These are phyloP conservation scores for Yamadazyma laniorum DNA, from an alignment of 805 yeast species.

Conservation along the genomic window DNA sequence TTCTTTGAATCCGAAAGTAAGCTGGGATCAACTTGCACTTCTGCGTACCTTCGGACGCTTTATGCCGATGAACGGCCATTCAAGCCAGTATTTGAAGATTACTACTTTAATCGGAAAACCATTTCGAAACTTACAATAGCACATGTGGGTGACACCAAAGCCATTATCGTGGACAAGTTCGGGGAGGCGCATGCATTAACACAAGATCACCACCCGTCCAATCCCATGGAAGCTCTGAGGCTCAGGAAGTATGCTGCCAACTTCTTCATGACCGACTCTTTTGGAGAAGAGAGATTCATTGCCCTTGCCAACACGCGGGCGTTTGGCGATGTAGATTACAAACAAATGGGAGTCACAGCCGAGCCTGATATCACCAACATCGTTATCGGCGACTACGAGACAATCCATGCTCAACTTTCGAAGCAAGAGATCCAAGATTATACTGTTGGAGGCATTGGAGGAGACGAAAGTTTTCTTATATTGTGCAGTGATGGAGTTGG, in stretches of 20 bases:
- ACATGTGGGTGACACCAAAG: conserved; percentile 91
- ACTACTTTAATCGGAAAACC: conserved; percentile 65
- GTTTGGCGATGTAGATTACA: conserved; percentile 84
- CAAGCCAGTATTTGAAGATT: conserved; percentile 33
- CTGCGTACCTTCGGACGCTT: conserved; percentile 55
- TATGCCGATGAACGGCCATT: conserved; percentile 27
- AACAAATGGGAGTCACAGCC: conserved; percentile 80
- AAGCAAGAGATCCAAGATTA: conserved; percentile 31
- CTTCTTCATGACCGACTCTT: conserved; percentile 78
- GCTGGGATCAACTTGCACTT: conserved; percentile 74
- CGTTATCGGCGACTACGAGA: conserved; percentile 56
- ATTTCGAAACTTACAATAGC: conserved; percentile 71
- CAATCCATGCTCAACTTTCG: conserved; percentile 37
- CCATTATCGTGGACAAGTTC: conserved; percentile 74
- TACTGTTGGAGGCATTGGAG: conserved; percentile 57
- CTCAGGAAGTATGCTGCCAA: conserved; percentile 59
- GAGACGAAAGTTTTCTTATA: conserved; percentile 84
- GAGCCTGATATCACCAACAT: conserved; percentile 84
- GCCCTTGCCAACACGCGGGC: conserved; percentile 88
- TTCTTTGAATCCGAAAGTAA: conserved; percentile 43
- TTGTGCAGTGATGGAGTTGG: conserved; percentile 88
- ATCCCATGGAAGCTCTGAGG: conserved; percentile 73
- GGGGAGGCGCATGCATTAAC: conserved; percentile 83
- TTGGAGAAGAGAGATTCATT: conserved; percentile 86
- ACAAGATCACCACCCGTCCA: conserved; percentile 81